phyloP scores from a whole-genome alignment of 257 asterid genomes.

The Nicotiana benthamiana region DNA sequence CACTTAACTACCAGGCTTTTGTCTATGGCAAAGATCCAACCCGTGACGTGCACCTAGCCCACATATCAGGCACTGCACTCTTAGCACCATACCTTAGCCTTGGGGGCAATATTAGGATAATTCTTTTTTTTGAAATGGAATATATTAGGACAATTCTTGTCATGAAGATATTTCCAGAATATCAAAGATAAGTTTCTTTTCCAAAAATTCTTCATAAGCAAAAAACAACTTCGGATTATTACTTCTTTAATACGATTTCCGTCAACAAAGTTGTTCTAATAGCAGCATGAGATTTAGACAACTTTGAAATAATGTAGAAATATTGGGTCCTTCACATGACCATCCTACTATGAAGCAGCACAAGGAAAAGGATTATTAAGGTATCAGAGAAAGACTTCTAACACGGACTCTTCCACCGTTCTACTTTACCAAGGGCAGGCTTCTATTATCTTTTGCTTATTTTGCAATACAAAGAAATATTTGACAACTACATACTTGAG shows the following conservation, averaged over 20 bases:
- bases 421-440: background rate
- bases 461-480: background rate
- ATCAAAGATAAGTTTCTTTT: background rate
- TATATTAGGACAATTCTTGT: background rate
- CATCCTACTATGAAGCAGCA: background rate
- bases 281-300: too few relatives aligned
- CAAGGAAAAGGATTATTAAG: background rate
- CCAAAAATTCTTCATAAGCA: background rate
- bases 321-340: background rate
- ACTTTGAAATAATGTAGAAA: background rate
- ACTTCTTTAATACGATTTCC: background rate
- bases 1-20: background rate
- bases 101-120: background rate
- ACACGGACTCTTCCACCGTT: background rate
- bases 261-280: too few relatives aligned
- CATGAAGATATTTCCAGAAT: background rate
- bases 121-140: too few relatives aligned
- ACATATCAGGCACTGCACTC: background rate
- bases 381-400: background rate
- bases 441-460: background rate
- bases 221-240: background rate
- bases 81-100: too few relatives aligned
- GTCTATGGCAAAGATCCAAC: background rate
- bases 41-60: background rate
- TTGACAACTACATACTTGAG: background rate